Evolutionary conservation across 306 rosid genomes (phyloP).

Genomic region (Cucurbita pepo): DNA sequence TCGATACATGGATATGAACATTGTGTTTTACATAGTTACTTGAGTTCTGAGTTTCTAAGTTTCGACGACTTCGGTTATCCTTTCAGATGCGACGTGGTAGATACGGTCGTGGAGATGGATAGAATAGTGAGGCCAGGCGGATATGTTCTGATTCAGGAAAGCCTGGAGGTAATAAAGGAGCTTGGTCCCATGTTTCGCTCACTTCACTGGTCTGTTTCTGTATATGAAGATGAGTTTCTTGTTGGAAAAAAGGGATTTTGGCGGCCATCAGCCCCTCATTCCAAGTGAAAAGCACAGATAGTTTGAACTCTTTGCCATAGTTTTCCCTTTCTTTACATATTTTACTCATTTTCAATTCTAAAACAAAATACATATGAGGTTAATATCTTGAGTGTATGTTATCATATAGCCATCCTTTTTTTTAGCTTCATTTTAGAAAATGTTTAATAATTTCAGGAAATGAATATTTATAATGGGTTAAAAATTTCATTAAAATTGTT

Average conservation of each 20-base stretch:
- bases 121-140: conserved; percentile 83
- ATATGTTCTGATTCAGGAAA: conserved; percentile 50
- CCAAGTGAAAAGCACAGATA: conserved; percentile 1
- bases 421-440: too few relatives aligned
- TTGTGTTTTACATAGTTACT: background rate
- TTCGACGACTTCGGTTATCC: background rate
- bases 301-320: background rate
- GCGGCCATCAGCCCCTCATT: conserved; percentile 36
- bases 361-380: background rate
- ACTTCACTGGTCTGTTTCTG: conserved; percentile 58
- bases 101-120: conserved; percentile 60
- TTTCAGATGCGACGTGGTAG: conserved; percentile 54
- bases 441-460: background rate
- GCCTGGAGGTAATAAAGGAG: conserved; percentile 43
- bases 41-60: background rate
- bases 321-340: background rate
- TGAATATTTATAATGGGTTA: too few relatives aligned
- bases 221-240: conserved; percentile 44
- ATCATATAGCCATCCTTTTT: too few relatives aligned
- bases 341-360: background rate
- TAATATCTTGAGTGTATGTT: background rate
- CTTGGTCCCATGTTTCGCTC: conserved; percentile 45
- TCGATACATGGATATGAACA: background rate
- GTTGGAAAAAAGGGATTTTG: conserved; percentile 64
- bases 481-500: too few relatives aligned